Base-by-base conservation (phyloP, 75 land plant genomes). In the Picea glauca region DNA sequence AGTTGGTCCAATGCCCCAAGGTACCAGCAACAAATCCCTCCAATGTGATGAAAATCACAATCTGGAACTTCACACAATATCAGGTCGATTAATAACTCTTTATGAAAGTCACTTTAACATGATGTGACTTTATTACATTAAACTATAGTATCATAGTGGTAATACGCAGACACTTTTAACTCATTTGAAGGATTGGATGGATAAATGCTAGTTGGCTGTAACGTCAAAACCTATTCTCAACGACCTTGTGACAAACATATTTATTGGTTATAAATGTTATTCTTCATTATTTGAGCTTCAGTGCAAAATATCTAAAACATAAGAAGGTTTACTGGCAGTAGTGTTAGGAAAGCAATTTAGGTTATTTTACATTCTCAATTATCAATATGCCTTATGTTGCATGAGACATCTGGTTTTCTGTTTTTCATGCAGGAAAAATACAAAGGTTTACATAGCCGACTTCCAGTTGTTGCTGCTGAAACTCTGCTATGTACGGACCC, bases 381-480 rank as follows among this genome's bases (percentile, higher is more conserved):
- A 3, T 68, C 46, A 43, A 67, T 65, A 58, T 58, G 14, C 68
- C 13, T 35, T 38, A 63, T 23, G 35, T 32, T 21, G 35, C 18
- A 13, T 74, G 26, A 54, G 20, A 76, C 14, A 31, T 43, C 11
- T 78, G n/a, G 43, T 30, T 13, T 66, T 13, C 15, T 70, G 56
- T 43, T 43, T 70, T 43, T 56, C 1, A 64, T 78, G 76, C 92
- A 94, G 99, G 89, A 86, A 58, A 93, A 90, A 62, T 98, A 95
- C 78, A 84, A 56, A 58, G 76, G 64, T 14, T 59, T 90, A 65
- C 90, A 98, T 80, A 82, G 93, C 6, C 87, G 86, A 46, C 88
- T 98, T 30, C 98, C 96, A 67, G 87, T 86, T 54, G 82, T 87
- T 76, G 99, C 91, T 80, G 99, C 96, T 72, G 98, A 94, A 72